Percentiles rank a stretch among this genome's conserved stretches.
Conservation (phyloP, 306 rosid species). For the Cucurbita ficifolia region DNA sequence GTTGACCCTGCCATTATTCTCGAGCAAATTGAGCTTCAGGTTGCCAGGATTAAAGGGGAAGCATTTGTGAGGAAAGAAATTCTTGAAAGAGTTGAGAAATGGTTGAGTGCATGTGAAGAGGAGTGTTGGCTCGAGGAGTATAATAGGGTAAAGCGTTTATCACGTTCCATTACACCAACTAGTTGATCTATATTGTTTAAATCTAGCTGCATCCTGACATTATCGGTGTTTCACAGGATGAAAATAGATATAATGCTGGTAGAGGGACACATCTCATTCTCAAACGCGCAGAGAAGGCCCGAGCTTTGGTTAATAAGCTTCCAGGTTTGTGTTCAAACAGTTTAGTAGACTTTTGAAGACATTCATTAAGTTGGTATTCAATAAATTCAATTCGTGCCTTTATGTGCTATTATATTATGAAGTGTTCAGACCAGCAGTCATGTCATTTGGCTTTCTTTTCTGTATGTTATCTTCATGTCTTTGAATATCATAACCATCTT, state of each 20-base stretch:
- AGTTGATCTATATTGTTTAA: neutral
- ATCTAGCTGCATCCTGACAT: neutral
- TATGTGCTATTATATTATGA: neutral
- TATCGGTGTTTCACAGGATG: constrained; percentile 33
- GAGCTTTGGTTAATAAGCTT: constrained; percentile 43
- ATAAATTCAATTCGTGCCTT: neutral
- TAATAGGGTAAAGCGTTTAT: constrained; percentile 33
- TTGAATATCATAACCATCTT: neutral
- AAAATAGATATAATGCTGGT: constrained; percentile 64
- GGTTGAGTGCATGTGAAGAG: constrained; percentile 58
- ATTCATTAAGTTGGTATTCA: neutral
- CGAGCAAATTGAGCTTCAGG: constrained; percentile 44
- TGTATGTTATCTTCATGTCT: neutral
- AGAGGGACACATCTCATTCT: constrained; percentile 58
- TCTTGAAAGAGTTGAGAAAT: constrained; percentile 66
- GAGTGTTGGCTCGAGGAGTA: constrained; percentile 89
- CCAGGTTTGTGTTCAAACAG: constrained; percentile 25
- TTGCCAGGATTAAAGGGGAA: constrained; percentile 39
- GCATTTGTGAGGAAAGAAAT: constrained; percentile 57
- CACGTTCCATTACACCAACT: neutral
- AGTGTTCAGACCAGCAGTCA: neutral
- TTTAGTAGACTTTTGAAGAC: neutral
- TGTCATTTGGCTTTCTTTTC: neutral
- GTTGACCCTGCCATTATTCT: constrained; percentile 24
- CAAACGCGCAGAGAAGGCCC: constrained; percentile 75